Conservation (phyloP, 495 filamentous ascomycete species). For the Polyplosphaeria fusca region DNA sequence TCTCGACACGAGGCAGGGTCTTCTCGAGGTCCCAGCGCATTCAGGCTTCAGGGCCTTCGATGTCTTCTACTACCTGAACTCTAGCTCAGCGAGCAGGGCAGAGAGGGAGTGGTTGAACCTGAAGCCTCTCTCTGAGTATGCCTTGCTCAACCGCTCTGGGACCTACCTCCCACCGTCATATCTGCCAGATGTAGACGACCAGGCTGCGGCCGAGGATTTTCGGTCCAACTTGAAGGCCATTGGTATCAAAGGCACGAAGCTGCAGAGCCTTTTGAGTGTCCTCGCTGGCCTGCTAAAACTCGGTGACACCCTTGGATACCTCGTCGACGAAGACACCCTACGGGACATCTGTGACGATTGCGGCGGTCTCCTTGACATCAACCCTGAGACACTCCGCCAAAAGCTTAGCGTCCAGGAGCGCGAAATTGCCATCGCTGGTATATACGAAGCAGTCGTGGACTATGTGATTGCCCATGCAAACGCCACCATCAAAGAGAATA, state of each 20-base stretch:
- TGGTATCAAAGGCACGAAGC: conserved; percentile 82
- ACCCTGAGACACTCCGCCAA: conserved; percentile 75
- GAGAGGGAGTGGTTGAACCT: conserved; percentile 90
- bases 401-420: conserved; percentile 82
- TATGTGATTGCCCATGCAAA: conserved; percentile 91
- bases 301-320: conserved; percentile 80
- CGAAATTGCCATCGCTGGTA: conserved; percentile 71
- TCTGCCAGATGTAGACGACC: conserved; percentile 89
- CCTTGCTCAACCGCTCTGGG: conserved; percentile 72
- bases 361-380: conserved; percentile 76
- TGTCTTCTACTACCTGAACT: conserved; percentile 95
- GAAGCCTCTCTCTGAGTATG: conserved; percentile 72
- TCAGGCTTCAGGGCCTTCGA: conserved; percentile 91
- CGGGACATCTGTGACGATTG: conserved; percentile 90
- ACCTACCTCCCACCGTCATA: conserved; percentile 88
- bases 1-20: conserved; percentile 76
- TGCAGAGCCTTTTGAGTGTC: conserved; percentile 75
- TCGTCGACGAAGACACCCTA: conserved; percentile 80
- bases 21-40: conserved; percentile 76
- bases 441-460: conserved; percentile 94
- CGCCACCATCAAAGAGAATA: conserved; percentile 74
- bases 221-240: conserved; percentile 76
- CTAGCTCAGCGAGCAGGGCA: conserved; percentile 80
- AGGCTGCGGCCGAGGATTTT: conserved; percentile 89
- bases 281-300: conserved; percentile 87